Conservation (phyloP, 2,329 filamentous ascomycete genomes). For the Fusarium metavorans region DNA sequence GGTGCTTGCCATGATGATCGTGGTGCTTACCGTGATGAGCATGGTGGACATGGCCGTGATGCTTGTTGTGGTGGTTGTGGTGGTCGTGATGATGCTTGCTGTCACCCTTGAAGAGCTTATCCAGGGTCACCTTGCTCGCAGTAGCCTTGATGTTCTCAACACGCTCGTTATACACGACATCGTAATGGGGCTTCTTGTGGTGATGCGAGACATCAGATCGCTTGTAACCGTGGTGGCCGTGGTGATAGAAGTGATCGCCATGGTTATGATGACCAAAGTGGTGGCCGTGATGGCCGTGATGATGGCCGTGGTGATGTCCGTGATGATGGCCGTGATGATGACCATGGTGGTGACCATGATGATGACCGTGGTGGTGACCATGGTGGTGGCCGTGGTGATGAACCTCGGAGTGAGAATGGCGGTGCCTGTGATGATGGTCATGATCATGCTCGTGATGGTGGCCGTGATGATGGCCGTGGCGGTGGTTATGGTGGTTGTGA, state of each 20-base stretch:
- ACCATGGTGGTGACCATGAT: not conserved
- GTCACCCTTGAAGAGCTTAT: conserved; percentile 9
- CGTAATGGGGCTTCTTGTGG: not conserved
- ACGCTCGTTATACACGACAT: conserved; percentile 16
- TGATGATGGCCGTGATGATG: conserved; percentile 4
- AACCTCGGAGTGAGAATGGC: conserved; percentile 14
- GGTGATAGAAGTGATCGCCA: not conserved
- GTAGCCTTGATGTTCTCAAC: not conserved
- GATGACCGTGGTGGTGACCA: conserved; percentile 10
- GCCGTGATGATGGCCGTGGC: conserved; percentile 10
- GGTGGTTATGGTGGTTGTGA: conserved; percentile 5
- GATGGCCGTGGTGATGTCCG: not conserved
- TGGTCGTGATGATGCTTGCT: conserved; percentile 2
- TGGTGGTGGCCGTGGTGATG: conserved; percentile 8
- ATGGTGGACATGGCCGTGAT: not conserved
- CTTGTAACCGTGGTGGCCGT: conserved; percentile 15
- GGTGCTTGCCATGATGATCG: not conserved
- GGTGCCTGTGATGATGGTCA: conserved; percentile 23
- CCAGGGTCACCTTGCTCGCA: conserved; percentile 1
- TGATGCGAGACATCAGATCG: not conserved
- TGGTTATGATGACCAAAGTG: not conserved
- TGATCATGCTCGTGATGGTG: conserved; percentile 15
- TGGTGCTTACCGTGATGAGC: not conserved
- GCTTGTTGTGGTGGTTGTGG: not conserved
- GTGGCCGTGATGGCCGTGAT: not conserved